A percentile compares a stretch with the other conserved stretches of the same genome.
Conservation (phyloP, 2,329 filamentous ascomycete genomes). For the Exophiala xenobiotica region DNA sequence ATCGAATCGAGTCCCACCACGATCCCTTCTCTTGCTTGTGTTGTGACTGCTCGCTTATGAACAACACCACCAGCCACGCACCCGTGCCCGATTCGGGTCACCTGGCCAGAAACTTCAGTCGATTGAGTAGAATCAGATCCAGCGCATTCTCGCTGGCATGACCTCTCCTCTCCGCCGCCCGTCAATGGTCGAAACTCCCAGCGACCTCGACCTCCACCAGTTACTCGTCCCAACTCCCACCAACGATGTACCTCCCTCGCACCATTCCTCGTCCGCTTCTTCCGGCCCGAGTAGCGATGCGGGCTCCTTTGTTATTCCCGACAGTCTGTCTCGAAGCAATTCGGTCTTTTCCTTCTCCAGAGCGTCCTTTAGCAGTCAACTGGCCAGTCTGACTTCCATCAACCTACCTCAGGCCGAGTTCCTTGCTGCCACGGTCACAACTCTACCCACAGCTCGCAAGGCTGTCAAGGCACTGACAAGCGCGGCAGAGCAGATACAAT, state of each 20-base stretch:
- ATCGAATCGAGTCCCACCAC: neutral
- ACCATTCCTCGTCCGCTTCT: constrained; percentile 25
- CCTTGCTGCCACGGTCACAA: constrained; percentile 76
- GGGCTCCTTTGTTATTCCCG: constrained; percentile 46
- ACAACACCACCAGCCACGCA: constrained; percentile 7
- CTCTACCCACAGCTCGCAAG: constrained; percentile 80
- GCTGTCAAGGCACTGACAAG: constrained; percentile 80
- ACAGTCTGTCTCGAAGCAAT: constrained; percentile 62
- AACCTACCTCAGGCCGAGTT: constrained; percentile 82
- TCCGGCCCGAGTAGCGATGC: constrained; percentile 31
- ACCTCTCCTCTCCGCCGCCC: constrained; percentile 26
- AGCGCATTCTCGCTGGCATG: constrained; percentile 20
- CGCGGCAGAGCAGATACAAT: constrained; percentile 86
- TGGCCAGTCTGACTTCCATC: constrained; percentile 87
- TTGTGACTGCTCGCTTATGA: constrained; percentile 13
- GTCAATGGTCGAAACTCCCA: constrained; percentile 31
- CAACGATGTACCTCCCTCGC: constrained; percentile 21
- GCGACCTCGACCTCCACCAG: constrained; percentile 32
- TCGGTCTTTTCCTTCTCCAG: constrained; percentile 94
- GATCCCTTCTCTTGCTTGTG: neutral
- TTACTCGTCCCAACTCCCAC: constrained; percentile 29
- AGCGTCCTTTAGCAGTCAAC: constrained; percentile 87
- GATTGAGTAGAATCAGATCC: constrained; percentile 9
- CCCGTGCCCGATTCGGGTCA: constrained; percentile 6
- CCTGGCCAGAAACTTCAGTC: constrained; percentile 8